Percentiles rank a stretch among this genome's conserved stretches.
These are phyloP conservation scores for Globisporangium abappressorium DNA, from an alignment of 352 stramenopile species.

Conservation along the genomic window DNA sequence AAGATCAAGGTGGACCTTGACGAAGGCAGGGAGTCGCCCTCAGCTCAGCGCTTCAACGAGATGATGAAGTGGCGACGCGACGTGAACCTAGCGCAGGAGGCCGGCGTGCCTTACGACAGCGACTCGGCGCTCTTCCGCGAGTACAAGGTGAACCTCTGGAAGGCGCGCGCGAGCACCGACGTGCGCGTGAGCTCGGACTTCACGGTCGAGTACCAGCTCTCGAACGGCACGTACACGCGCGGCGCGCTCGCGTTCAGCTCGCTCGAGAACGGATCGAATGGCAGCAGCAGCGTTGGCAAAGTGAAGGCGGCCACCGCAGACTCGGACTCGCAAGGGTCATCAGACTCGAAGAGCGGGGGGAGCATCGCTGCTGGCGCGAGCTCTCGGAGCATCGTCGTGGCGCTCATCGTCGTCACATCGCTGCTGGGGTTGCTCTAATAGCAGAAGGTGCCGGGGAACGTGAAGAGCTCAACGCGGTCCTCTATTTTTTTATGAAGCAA, in stretches of 20 bases:
- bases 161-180: slow-evolving; percentile 28
- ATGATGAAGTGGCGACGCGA: slow-evolving; percentile 53
- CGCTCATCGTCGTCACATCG: background rate
- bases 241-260: slow-evolving; percentile 23
- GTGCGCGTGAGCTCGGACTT: slow-evolving; percentile 35
- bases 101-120: slow-evolving; percentile 40
- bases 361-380: background rate
- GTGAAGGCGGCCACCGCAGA: slow-evolving; percentile 12
- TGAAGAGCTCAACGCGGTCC: background rate
- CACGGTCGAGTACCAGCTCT: slow-evolving; percentile 38
- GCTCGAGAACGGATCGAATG: slow-evolving; percentile 9
- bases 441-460: background rate
- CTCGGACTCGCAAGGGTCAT: background rate
- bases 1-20: slow-evolving; percentile 53
- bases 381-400: background rate
- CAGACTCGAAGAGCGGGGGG: background rate
- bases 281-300: slow-evolving; percentile 18
- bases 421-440: background rate
- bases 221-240: slow-evolving; percentile 20
- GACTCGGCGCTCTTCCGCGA: slow-evolving; percentile 42
- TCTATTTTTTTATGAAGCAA: background rate
- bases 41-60: slow-evolving; percentile 40
- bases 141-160: slow-evolving; percentile 35
- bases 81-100: slow-evolving; percentile 39
- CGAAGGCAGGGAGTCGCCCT: slow-evolving; percentile 21